Base-by-base conservation (phyloP, 176 grass and related monocot species). In the Phoenix roebelenii region DNA sequence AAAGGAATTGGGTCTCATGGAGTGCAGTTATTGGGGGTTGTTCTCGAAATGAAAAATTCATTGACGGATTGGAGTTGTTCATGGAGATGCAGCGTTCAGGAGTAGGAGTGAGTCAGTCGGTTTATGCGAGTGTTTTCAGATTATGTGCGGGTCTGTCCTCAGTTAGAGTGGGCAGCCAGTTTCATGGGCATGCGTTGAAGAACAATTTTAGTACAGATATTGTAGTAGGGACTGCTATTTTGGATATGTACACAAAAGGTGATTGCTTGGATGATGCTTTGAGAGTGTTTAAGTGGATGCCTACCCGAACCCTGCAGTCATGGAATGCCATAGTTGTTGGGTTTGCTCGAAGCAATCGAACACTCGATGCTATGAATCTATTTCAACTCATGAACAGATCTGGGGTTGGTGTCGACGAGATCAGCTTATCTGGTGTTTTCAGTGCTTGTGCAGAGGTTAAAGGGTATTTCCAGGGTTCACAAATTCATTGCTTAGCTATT, bases 291-390 rank as follows among this genome's bases (percentile, higher is more conserved):
- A 76, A 78, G 67, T 60, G 29, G 17, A 80, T 95, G 67, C 83
- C 72, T 10, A 84, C 49, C 22, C 82, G 74, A 70, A 78, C 52
- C 18, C 66, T 82, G 24, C 66, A 81, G 66, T 78, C 83, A 15
- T 95, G 86, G 71, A 95, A 89, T 68, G 90, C 90, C 50, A 86
- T 95, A 68, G 74, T 95, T 67, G 80, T 95, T 59, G 90, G 90
- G 52, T 82, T 86, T 71, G 77, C 79, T 57, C 80, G 71, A 15
- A 72, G 76, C 29, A 65, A 73, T 64, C 73, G 66, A 60, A 77
- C 71, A 44, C 35, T 71, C 58, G 80, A 95, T 50, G 82, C 76
- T 19, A 54, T 86, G 55, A 26, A 83, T 57, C 67, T 89, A 54
- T 89, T 89, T 76, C 73, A 83, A 25, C 72, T 81, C 59, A 82